Base-by-base conservation (phyloP, 495 filamentous ascomycete genomes). In the Neurospora sp. region DNA sequence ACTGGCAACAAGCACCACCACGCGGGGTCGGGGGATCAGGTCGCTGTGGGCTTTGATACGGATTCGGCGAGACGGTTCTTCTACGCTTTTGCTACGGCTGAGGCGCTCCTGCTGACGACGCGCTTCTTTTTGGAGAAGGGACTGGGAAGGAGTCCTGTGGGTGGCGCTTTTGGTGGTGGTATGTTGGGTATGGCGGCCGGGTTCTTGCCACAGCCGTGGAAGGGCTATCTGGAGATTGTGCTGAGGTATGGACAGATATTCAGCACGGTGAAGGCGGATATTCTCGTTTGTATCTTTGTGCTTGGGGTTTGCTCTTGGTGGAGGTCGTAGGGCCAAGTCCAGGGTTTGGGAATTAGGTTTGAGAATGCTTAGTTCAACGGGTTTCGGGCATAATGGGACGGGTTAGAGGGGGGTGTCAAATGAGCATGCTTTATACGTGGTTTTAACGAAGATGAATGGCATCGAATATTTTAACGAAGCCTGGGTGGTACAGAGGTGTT, bases 81-180 rank as follows among this genome's bases (percentile, higher is more conserved):
- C 76, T 87, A 91, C 71, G 81, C 79, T 23, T 97, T 97, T 78
- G 90, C 92, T 27, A 94, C 93, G 3, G 92, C 89, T 12, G 93
- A 97, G 84, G 80, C 94, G 72, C 75, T 94, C 39, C 79, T 97
- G 75, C 88, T 92, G 74, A 88, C 87, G 9, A 87, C 88, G 31
- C 84, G 92, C 74, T 90, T 89, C 72, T 87, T 94, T 75, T 44
- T 91, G 70, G 90, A 92, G 70, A 87, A 85, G 12, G 73, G 72
- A n/a, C 16, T 71, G 12, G 20, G 48, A 71, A 84, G 84, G 71
- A 76, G 82, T 31, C 54, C 54, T 5, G 54, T 16, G 5, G 76
- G 75, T 74, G 40, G 66, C 77, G 72, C 76, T 79, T 39, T 83
- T 78, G 75, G 84, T 88, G 83, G 81, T 75, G 86, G 90, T 14